A percentile compares a stretch with the other conserved stretches of the same genome.
These are phyloP conservation scores for Neoboletus magnificus DNA, from an alignment of 768 basidiomycete species.

Conservation along the genomic window DNA sequence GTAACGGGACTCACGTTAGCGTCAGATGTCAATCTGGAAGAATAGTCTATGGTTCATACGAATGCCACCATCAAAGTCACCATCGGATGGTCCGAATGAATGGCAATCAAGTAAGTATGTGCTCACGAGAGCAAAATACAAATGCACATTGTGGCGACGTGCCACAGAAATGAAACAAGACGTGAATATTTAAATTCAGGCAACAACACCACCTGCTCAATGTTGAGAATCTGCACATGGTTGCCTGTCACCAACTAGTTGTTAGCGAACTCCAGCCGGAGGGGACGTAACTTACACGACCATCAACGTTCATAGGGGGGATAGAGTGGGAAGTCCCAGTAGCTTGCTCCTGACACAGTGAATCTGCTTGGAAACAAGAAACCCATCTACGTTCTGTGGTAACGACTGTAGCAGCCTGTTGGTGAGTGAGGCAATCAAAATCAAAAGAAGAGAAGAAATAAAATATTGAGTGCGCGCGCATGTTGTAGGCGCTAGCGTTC, in stretches of 20 bases:
- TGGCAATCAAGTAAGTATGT: not conserved
- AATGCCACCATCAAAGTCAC: not conserved
- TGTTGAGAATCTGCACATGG: not conserved
- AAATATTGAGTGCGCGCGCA: not conserved
- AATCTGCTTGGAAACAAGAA: not conserved
- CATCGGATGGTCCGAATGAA: not conserved
- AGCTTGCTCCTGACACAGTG: not conserved
- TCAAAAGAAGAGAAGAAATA: conserved; percentile 2
- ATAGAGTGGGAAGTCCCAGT: conserved; percentile 1
- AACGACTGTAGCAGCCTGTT: not conserved
- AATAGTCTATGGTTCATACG: not conserved
- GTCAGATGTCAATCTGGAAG: not conserved
- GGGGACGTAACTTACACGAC: not conserved
- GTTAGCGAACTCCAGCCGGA: conserved; percentile 1
- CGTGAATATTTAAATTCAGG: not conserved
- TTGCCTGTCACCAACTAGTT: not conserved
- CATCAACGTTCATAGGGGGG: conserved; percentile 1
- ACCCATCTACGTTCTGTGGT: not conserved
- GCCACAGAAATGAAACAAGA: not conserved
- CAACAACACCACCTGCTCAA: not conserved
- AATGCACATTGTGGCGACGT: not conserved
- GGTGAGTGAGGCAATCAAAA: conserved; percentile 2
- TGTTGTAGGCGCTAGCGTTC: not conserved
- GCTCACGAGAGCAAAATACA: not conserved
- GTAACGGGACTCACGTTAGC: not conserved